Evolutionary conservation across 2,329 filamentous ascomycete species (phyloP).

Genomic region (Fusarium sp.): DNA sequence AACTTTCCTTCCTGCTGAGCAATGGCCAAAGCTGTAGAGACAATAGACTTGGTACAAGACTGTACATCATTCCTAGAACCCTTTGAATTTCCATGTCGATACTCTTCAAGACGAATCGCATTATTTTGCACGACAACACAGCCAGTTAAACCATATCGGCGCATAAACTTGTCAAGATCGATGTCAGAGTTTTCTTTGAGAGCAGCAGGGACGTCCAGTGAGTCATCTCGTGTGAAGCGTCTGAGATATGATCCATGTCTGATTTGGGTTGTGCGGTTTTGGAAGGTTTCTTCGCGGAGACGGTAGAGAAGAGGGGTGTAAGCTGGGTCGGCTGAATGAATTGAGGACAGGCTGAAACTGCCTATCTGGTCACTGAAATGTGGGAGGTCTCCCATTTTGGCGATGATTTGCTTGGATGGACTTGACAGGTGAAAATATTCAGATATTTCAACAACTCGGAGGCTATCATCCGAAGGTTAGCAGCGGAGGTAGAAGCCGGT

Average conservation of each 20-base stretch:
- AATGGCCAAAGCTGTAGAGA: slow-evolving; percentile 23
- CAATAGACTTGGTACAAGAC: slow-evolving; percentile 30
- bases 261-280: slow-evolving; percentile 24
- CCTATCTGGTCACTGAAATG: slow-evolving; percentile 23
- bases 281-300: slow-evolving; percentile 33
- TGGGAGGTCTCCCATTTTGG: slow-evolving; percentile 5
- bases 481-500: background rate
- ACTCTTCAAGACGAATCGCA: slow-evolving; percentile 22
- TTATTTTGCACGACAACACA: slow-evolving; percentile 23
- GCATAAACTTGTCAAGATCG: slow-evolving; percentile 20
- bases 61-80: slow-evolving; percentile 31
- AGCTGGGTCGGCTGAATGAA: slow-evolving; percentile 19
- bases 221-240: slow-evolving; percentile 10
- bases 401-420: no score
- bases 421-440: background rate
- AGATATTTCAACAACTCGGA: background rate
- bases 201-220: background rate
- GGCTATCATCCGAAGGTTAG: background rate
- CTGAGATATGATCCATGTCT: slow-evolving; percentile 29
- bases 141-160: slow-evolving; percentile 23
- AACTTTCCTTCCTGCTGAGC: slow-evolving; percentile 28
- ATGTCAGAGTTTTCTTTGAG: background rate
- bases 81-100: slow-evolving; percentile 27
- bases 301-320: slow-evolving; percentile 37
- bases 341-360: slow-evolving; percentile 22